Conservation (phyloP, 2,329 filamentous ascomycete species). For the Tolypocladium guangdongense region DNA sequence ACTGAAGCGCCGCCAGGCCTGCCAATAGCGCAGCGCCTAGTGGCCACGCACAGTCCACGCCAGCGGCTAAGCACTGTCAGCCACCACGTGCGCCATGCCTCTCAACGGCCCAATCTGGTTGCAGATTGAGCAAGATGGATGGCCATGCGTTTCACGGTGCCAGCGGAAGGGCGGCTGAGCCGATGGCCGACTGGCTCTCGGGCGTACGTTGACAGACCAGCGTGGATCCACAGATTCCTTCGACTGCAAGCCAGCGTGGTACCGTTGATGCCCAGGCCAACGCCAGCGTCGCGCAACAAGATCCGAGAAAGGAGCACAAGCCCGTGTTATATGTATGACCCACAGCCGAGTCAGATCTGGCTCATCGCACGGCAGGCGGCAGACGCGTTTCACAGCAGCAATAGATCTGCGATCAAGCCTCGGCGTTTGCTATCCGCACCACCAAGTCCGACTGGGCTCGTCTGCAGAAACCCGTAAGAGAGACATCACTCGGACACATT, state of each 20-base stretch:
- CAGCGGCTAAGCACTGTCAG: background rate
- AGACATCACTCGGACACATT: background rate
- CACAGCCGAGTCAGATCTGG: background rate
- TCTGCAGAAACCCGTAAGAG: background rate
- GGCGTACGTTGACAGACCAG: too few species aligned
- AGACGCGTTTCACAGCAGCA: background rate
- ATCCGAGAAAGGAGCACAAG: background rate
- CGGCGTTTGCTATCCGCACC: background rate
- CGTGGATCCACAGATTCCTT: too few species aligned
- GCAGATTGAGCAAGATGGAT: too few species aligned
- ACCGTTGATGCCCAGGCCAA: background rate
- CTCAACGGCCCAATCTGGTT: background rate
- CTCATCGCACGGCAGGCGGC: background rate
- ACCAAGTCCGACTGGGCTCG: background rate
- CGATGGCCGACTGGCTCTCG: too few species aligned
- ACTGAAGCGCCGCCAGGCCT: too few species aligned
- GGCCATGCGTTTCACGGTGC: too few species aligned
- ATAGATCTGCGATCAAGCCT: background rate
- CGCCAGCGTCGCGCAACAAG: background rate
- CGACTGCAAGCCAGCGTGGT: background rate
- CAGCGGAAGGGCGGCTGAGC: background rate
- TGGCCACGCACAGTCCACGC: background rate
- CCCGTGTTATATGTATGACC: background rate
- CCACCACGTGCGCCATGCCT: background rate
- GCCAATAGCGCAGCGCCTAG: too few species aligned